phyloP scores from a whole-genome alignment of 73 alveolate species.

The Paramecium biaurelia region DNA sequence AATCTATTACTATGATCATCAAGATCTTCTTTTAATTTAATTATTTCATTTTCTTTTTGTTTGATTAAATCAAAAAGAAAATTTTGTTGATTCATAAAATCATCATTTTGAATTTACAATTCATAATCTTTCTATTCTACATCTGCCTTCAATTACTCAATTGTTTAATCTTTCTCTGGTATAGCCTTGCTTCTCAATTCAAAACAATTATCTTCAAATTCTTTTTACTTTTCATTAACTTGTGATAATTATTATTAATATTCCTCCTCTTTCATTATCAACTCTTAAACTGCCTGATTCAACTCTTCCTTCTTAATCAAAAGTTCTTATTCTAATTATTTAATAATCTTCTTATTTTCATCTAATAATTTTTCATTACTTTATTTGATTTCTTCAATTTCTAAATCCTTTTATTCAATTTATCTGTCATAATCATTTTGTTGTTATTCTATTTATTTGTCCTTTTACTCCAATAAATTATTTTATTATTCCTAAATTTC shows the following conservation, averaged over 20 bases:
- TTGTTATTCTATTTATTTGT: background rate
- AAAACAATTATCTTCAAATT: background rate
- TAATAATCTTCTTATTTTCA: background rate
- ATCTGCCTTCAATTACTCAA: background rate
- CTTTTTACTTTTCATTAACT: background rate
- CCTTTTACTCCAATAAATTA: background rate
- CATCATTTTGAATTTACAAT: background rate
- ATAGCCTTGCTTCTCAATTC: background rate
- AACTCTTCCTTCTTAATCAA: background rate
- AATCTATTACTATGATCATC: background rate
- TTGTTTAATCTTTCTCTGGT: background rate
- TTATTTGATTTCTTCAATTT: background rate
- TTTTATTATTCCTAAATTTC: background rate
- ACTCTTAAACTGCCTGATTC: background rate
- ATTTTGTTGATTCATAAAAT: background rate
- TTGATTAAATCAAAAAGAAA: background rate
- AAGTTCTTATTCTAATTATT: background rate
- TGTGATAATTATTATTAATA: background rate
- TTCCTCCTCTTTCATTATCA: background rate
- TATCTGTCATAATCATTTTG: background rate
- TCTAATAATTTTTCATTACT: background rate
- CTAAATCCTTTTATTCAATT: background rate
- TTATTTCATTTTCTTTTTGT: background rate
- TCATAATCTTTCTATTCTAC: background rate
- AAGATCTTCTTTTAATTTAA: background rate